Evolutionary conservation across 495 filamentous ascomycete species (phyloP), one percentile per base, ranked within the genome.

Genomic region (Trichoderma orchidacearum): DNA sequence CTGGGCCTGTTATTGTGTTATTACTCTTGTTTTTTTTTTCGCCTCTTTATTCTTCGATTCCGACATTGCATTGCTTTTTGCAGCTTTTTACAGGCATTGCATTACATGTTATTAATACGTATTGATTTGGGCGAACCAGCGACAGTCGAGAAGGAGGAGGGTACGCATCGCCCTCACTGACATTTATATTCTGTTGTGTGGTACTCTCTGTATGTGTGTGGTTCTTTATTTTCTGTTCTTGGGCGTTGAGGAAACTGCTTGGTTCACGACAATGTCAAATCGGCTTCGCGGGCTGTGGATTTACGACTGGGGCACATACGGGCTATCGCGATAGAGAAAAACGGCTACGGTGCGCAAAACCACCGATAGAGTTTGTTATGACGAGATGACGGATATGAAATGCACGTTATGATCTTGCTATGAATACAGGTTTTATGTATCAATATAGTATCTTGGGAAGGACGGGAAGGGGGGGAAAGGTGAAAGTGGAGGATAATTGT

Each of bases 241-340:
- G 41, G 41, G 41, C 41, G 41, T 48, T 48, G 18, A 23, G 12
- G 12, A 34, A 12, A 17, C 34, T 35, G 18, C 32, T 56, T 29
- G 54, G 45, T 45, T 56, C 35, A 56, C 30, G 54, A 56, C 45
- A 4, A 29, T 5, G n/a, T 48, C 5, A 11, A n/a, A 23, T 8
- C 54, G 12, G 18, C 30, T 35, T 5, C 31, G 25, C 4, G 53
- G 29, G 30, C 30, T 55, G 32, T 31, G 12, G 35, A 30, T 56
- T 45, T 6, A 56, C 30, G 54, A 56, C 32, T 29, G 15, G 32
- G 18, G 18, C 18, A 48, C 34, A 41, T 21, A 21, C n/a, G 45
- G 25, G 9, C 45, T 29, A 41, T 30, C 51, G 51, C 28, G 28
- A 53, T 30, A 45, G 25, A 56, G 35, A 56, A 56, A 56, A 56